Evolutionary conservation across 2,329 filamentous ascomycete species (phyloP).

Genomic region (Helminthosporium solani): DNA sequence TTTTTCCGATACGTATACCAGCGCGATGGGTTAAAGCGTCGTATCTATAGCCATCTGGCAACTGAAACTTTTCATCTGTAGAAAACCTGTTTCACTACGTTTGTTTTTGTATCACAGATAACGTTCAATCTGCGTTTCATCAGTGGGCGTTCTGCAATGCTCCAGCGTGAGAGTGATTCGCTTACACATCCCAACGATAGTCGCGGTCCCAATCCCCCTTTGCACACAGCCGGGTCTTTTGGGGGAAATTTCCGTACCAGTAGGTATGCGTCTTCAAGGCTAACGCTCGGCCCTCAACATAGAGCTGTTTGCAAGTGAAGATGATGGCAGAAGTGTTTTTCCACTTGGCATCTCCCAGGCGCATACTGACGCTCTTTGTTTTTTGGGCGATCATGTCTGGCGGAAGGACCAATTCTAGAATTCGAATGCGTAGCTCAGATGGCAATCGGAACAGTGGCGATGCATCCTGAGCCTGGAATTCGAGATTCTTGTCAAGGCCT

Average conservation of each 20-base stretch:
- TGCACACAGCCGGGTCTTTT: slow-evolving; percentile 9
- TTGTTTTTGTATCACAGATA: slow-evolving; percentile 12
- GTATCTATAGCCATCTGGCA: not conserved
- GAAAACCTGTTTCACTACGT: slow-evolving; percentile 9
- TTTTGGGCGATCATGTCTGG: slow-evolving; percentile 3
- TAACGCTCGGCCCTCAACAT: slow-evolving; percentile 11
- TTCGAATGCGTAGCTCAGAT: slow-evolving; percentile 9
- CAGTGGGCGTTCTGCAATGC: not conserved
- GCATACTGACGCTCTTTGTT: not conserved
- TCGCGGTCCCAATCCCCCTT: not conserved
- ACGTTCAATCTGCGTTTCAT: slow-evolving; percentile 12
- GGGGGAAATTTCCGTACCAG: slow-evolving; percentile 8
- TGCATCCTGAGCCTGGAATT: slow-evolving; percentile 4
- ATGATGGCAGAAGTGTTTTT: slow-evolving; percentile 11
- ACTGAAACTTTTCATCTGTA: slow-evolving; percentile 4
- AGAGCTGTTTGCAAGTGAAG: slow-evolving; percentile 17
- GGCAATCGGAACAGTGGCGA: slow-evolving; percentile 11
- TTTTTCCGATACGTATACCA: too few relatives aligned
- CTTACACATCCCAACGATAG: slow-evolving; percentile 13
- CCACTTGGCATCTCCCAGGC: slow-evolving; percentile 4
- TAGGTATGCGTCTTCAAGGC: slow-evolving; percentile 11
- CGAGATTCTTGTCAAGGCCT: slow-evolving; percentile 5
- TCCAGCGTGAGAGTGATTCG: not conserved
- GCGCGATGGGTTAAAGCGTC: too few relatives aligned
- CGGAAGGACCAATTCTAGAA: slow-evolving; percentile 9